Evolutionary conservation across 78 protist species (phyloP).

Genomic region (Tieghemostelium lacteum): DNA sequence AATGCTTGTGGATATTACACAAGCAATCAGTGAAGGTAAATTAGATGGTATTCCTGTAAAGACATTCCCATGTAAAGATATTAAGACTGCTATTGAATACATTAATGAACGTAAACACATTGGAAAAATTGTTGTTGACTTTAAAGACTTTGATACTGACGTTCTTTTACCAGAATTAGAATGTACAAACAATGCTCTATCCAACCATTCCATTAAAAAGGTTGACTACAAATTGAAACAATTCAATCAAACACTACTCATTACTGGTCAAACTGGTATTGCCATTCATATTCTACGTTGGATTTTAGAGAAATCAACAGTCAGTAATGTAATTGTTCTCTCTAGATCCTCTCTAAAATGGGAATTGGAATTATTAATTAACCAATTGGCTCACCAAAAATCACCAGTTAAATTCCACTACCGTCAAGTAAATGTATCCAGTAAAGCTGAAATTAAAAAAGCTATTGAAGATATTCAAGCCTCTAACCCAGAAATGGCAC

Average conservation of each 20-base stretch:
- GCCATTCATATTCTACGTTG: conserved; percentile 26
- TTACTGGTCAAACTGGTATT: conserved; percentile 69
- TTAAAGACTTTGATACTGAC: background rate
- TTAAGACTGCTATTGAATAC: conserved; percentile 17
- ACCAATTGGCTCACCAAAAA: background rate
- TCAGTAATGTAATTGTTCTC: conserved; percentile 9
- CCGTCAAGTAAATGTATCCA: conserved; percentile 9
- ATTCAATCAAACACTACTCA: background rate
- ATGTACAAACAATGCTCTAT: no score
- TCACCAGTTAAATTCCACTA: background rate
- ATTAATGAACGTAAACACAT: conserved; percentile 24
- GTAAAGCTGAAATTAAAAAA: background rate
- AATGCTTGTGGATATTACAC: background rate
- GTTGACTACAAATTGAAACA: background rate
- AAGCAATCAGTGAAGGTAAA: background rate
- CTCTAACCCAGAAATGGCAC: conserved; percentile 6
- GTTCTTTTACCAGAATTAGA: no score
- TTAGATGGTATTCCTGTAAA: conserved; percentile 7
- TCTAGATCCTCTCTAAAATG: conserved; percentile 29
- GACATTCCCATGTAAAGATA: background rate
- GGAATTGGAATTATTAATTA: conserved; percentile 12
- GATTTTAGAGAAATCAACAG: background rate
- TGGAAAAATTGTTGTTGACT: conserved; percentile 61
- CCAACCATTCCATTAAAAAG: background rate
- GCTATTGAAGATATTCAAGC: background rate